Evolutionary conservation across 192 early-diverging fungal genomes (phyloP).

Genomic region (Coemansia sp.): DNA sequence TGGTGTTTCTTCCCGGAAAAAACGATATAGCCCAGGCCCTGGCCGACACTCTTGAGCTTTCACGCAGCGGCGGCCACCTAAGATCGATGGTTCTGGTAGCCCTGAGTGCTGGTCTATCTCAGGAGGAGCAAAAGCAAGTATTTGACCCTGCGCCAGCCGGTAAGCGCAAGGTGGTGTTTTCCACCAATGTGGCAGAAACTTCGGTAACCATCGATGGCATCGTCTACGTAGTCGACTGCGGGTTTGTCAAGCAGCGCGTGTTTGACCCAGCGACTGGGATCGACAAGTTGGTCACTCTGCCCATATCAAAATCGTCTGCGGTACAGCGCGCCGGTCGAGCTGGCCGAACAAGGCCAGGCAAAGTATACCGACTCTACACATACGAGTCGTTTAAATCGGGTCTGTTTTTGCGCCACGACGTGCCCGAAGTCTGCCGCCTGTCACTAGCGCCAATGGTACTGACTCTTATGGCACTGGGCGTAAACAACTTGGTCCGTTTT

Average conservation of each 20-base stretch:
- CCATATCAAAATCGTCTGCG: conserved; percentile 89
- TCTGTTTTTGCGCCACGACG: conserved; percentile 88
- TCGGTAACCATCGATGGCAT: conserved; percentile 95
- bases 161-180: conserved; percentile 86
- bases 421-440: conserved; percentile 88
- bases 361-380: conserved; percentile 93
- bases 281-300: conserved; percentile 84
- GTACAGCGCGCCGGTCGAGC: conserved; percentile 91
- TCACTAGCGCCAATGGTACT: conserved; percentile 87
- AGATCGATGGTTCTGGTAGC: conserved; percentile 78
- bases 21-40: conserved; percentile 85
- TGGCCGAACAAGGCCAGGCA: conserved; percentile 89
- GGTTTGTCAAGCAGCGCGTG: conserved; percentile 89
- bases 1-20: conserved; percentile 93
- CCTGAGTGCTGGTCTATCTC: conserved; percentile 83
- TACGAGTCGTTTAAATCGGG: conserved; percentile 82
- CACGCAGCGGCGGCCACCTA: conserved; percentile 51
- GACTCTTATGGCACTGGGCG: conserved; percentile 85
- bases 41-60: conserved; percentile 62
- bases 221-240: conserved; percentile 92
- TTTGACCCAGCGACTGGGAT: conserved; percentile 89
- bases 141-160: conserved; percentile 84
- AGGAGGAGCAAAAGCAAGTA: conserved; percentile 85
- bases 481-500: conserved; percentile 93
- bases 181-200: conserved; percentile 97